Percentiles rank a stretch among this genome's conserved stretches.
Evolutionary conservation across 371 early-diverging fungal genomes (phyloP).

Genomic region (Choanephora cucurbitarum): DNA sequence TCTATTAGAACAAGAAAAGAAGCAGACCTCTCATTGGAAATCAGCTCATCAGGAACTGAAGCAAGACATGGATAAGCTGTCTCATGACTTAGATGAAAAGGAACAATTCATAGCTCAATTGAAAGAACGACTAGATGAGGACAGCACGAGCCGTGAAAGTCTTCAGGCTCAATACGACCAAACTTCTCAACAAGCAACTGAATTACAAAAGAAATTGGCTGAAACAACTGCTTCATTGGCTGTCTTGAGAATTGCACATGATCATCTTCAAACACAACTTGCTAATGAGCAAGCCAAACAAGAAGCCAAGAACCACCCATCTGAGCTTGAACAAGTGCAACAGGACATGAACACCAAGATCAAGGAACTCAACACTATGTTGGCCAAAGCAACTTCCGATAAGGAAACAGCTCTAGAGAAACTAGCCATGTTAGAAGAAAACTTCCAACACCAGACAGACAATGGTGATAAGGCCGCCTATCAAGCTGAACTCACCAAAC

Average conservation of each 20-base stretch:
- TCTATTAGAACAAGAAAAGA: conserved; percentile 3
- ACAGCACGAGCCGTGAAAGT: not conserved
- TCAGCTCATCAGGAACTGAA: conserved; percentile 5
- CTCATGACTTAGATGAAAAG: conserved; percentile 10
- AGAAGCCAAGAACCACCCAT: not conserved
- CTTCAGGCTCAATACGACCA: conserved; percentile 6
- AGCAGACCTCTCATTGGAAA: conserved; percentile 13
- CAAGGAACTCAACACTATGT: not conserved
- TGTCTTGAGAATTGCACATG: conserved; percentile 18
- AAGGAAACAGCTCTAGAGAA: conserved; percentile 10
- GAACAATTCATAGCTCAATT: conserved; percentile 7
- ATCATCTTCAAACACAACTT: conserved; percentile 10
- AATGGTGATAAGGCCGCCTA: too few relatives aligned
- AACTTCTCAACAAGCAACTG: conserved; percentile 5
- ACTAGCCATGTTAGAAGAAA: conserved; percentile 3
- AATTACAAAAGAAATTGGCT: conserved; percentile 12
- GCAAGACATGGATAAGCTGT: conserved; percentile 12
- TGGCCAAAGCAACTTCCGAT: not conserved
- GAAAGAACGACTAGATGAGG: not conserved
- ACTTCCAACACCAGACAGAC: not conserved
- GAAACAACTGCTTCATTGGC: conserved; percentile 21
- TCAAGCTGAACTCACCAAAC: too few relatives aligned
- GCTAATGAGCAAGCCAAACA: conserved; percentile 1
- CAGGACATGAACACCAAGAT: not conserved
- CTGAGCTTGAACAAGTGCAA: not conserved